Conservation (phyloP, 345 rosid species). For the Hibiscus tridactylites region DNA sequence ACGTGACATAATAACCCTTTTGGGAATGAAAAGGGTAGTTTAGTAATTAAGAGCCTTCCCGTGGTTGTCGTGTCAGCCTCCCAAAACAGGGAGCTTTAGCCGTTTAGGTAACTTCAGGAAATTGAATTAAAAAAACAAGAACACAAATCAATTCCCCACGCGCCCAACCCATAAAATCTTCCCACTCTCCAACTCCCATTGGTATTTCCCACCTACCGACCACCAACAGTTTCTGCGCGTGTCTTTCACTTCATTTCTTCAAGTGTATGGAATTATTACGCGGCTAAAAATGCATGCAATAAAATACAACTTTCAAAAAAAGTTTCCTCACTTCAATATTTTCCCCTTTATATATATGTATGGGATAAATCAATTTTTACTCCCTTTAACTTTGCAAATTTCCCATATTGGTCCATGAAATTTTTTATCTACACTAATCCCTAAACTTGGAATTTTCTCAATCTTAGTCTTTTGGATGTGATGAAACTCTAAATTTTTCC, state of each 20-base stretch:
- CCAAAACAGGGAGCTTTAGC: constrained; percentile 10
- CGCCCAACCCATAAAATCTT: not conserved
- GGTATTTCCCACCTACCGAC: not conserved
- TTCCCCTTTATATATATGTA: not conserved
- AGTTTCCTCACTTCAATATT: not conserved
- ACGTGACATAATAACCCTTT: too few species aligned
- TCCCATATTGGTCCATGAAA: too few species aligned
- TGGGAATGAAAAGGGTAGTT: not conserved
- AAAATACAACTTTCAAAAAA: not conserved
- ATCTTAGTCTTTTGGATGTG: too few species aligned
- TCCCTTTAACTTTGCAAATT: too few species aligned
- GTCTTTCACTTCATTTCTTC: not conserved
- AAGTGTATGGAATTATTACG: too few species aligned
- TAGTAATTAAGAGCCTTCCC: constrained; percentile 1
- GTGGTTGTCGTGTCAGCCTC: constrained; percentile 15
- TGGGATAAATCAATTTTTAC: too few species aligned
- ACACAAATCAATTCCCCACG: not conserved
- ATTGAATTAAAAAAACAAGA: not conserved
- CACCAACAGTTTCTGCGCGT: not conserved
- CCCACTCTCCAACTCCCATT: not conserved
- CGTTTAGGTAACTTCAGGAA: constrained; percentile 10
- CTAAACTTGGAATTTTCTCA: too few species aligned
- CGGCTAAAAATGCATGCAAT: constrained; percentile 11
- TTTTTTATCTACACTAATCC: too few species aligned
- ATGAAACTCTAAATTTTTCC: too few species aligned